Base-by-base conservation (phyloP, 2,329 filamentous ascomycete species). In the Lasiodiplodia sp. region DNA sequence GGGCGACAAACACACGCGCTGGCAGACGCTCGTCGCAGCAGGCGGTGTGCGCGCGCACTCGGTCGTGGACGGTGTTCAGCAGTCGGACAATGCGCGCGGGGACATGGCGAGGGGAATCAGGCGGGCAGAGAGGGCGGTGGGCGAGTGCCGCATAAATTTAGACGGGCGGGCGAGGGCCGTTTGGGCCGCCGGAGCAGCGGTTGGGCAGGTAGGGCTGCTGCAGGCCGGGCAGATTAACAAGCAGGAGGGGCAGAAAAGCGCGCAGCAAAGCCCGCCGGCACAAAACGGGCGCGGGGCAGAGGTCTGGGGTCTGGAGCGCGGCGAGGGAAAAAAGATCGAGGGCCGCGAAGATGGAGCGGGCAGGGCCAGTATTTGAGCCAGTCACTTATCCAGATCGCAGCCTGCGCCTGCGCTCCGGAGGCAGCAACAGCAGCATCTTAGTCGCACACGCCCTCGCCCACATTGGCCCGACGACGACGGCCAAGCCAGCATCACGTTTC, bases 191-290 rank as follows among this genome's bases (percentile, higher is more conserved):
- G 23, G 56, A 23, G 37, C 37, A 38, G 56, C 31, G 44, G 60
- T 64, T 64, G 60, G 60, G 60, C 60, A 64, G 58, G 60, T 64
- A 52, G 60, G 60, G 60, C 60, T 64, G 60, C 47, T 25, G 60
- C 44, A 28, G 12, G 10, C 60, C 47, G 21, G 31, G 40, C 21
- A 47, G 51, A 64, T 52, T 52, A 64, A 52, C 21, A 52, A 21
- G 47, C 60, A 58, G n/a, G n/a, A 31, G 25, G 16, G 31, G 31
- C 18, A 23, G 25, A 64, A 64, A 64, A 64, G 60, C 60, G 60
- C 60, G 60, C 60, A 64, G 23, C 8, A 28, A 49, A 49, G 25
- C 10, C 58, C 58, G 58, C 16, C 58, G 23, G 44, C 10, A 52
- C 60, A 16, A 44, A 44, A 34, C 25, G 40, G 58, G 23, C 44